Base-by-base conservation (phyloP, 768 basidiomycete genomes). In the Rhodotorula babjevae region DNA sequence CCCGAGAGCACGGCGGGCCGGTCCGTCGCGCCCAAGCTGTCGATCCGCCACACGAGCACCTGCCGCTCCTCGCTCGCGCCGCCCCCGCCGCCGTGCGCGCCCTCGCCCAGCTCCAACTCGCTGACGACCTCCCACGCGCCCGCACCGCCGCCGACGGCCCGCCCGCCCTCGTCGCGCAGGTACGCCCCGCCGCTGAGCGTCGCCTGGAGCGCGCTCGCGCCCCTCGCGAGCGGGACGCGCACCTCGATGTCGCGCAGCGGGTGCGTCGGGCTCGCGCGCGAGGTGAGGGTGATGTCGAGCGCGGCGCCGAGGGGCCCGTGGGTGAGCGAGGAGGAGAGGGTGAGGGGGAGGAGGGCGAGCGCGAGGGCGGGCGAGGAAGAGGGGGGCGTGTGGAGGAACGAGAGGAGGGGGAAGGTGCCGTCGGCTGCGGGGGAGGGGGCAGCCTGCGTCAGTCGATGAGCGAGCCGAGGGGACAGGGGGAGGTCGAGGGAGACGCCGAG, bases 61-160 rank as follows among this genome's bases (percentile, higher is more conserved):
- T 50, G 33, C 40, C n/a, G 33, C 71, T 61, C 55, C 14, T 8
- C 21, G 12, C 29, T 27, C n/a, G 42, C 16, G 27, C 53, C 27
- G 9, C 40, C 58, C 11, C 46, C 25, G 27, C 29, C 56, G 57
- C 36, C 66, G 15, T 23, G 12, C 7, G 27, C 68, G 8, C 33
- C 44, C 19, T n/a, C 56, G 1, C 16, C 58, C 40, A 3, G 25
- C 25, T 62, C 52, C 2, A 1, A 25, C 23, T 62, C 52, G 7
- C 3, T 55, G 19, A 56, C 53, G 36, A 72, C 68, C 1, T 76
- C 75, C 68, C 71, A 76, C 29, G 56, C 21, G 10, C 75, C 75
- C 47, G 75, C 71, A 0, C 74, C 74, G 1, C 75, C 75, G 5
- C 65, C 61, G 8, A 62, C 36, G 15, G 49, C 59, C 36, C 68